Conservation (phyloP, 306 rosid genomes). For the Cicer arietinum region DNA sequence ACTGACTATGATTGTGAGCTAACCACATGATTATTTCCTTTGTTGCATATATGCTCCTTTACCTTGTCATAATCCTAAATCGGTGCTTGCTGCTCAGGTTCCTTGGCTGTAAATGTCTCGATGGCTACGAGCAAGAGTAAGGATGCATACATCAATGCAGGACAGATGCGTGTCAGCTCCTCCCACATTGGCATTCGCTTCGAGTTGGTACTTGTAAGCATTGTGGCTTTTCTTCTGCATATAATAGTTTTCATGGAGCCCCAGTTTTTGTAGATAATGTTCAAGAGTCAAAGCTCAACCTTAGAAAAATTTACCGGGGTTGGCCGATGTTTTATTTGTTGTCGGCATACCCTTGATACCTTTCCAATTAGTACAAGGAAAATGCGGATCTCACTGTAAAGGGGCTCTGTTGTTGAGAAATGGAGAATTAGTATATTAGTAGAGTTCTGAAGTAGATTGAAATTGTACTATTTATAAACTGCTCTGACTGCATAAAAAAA, state of each 20-base stretch:
- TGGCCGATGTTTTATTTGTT: slow-evolving; percentile 52
- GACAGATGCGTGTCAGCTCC: slow-evolving; percentile 64
- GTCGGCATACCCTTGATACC: slow-evolving; percentile 46
- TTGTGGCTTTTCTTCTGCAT: slow-evolving; percentile 60
- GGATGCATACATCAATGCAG: slow-evolving; percentile 71
- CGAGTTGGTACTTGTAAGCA: slow-evolving; percentile 56
- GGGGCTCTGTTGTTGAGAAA: slow-evolving; percentile 39
- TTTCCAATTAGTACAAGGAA: slow-evolving; percentile 34
- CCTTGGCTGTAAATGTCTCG: slow-evolving; percentile 83
- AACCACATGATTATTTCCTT: slow-evolving; percentile 17
- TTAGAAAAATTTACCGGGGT: slow-evolving; percentile 41
- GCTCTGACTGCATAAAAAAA: background rate
- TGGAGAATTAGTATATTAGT: slow-evolving; percentile 48
- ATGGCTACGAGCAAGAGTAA: slow-evolving; percentile 73
- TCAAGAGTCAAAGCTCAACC: slow-evolving; percentile 47
- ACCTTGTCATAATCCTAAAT: slow-evolving; percentile 21
- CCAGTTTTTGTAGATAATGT: slow-evolving; percentile 52
- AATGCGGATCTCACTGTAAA: slow-evolving; percentile 41
- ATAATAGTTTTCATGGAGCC: slow-evolving; percentile 46
- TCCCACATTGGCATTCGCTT: slow-evolving; percentile 54
- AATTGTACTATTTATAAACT: slow-evolving; percentile 25
- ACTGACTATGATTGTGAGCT: slow-evolving; percentile 86
- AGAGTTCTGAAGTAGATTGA: slow-evolving; percentile 4
- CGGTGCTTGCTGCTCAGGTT: slow-evolving; percentile 72
- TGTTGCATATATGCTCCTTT: slow-evolving; percentile 22